Evolutionary conservation across 2,329 filamentous ascomycete species (phyloP), one percentile per base, ranked within the genome.

Genomic region (Amylocarpus encephaloides): DNA sequence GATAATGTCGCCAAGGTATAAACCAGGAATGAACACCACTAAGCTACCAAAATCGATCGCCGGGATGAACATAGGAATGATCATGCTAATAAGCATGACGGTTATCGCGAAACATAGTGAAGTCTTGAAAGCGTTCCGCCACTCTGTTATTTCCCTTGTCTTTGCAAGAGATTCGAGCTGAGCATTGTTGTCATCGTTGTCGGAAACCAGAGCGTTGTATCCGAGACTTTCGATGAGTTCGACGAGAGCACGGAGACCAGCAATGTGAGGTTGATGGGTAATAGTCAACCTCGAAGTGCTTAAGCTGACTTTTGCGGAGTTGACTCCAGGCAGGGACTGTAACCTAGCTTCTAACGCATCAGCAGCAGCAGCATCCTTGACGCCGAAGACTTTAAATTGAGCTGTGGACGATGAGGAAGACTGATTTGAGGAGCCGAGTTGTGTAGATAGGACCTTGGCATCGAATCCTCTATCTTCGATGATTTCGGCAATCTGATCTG

Each of bases 91-190:
- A 46, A 95, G 66, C 64, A 97, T 89, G 32, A 98, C 92, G 0
- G 93, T 93, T 6, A 97, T 71, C 2, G 91, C 90, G 65, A 97
- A 97, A 3, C 77, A 75, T 2, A 88, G 63, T 0, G 90, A 95
- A 6, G 85, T 76, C 55, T 78, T 76, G 69, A 97, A 95, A 0
- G 90, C 88, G 29, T 75, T 79, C 54, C 80, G 82, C 93, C 93
- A 98, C 68, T 95, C 90, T 56, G 86, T 87, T 55, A 98, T 95
- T 68, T 98, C 93, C 60, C 88, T 88, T 0, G 93, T 97, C 71
- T 98, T 98, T 7, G 93, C 87, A 2, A 98, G 77, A 1, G 93
- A 97, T 67, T 97, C 90, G 2, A 98, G 78, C 66, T 98, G 93
- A 1, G 93, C 92, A 64, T 95, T 95, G 67, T 95, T 97, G 70